Base-by-base conservation (phyloP, 495 filamentous ascomycete genomes). In the Aspergillus asperescens region DNA sequence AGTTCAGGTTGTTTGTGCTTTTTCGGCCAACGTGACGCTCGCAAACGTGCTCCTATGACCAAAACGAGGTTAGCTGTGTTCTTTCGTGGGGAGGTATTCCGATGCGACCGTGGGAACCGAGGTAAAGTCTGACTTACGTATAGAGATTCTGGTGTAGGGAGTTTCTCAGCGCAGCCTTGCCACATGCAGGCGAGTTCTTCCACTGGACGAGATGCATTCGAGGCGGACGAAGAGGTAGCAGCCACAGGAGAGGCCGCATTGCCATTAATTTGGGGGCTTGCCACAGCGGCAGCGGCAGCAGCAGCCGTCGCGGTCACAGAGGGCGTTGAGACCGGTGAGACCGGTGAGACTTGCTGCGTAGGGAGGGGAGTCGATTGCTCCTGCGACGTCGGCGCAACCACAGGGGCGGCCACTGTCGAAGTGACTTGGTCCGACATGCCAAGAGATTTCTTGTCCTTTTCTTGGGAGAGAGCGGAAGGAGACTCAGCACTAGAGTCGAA, bases 1-100 rank as follows among this genome's bases (percentile, higher is more conserved):
- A 70, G 71, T 95, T 96, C 56, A 99, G 77, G 71, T 99, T 99
- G 76, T 97, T 97, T 57, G 94, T 99, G 76, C 87, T 92, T 77
- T 97, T 97, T 67, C 94, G 88, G 57, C 94, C 94, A 62, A 99
- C 91, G 73, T 99, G 94, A 63, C 87, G 88, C 68, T 99, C 94
- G 74, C 94, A 99, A 59, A 99, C 89, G 66, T 99, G 94, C 58
- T 97, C 94, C 92, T 98, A 55, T 40, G 25, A 8, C 22, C 29
- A 27, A 19, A 45, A 48, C 5, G 19, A n/a, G 48, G 55, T 59
- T 54, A 62, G 54, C 46, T 28, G 32, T 29, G 29, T 12, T 13
- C 31, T 38, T 12, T 29, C 18, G 12, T 25, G 18, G n/a, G 25
- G 4, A 27, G 8, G 20, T 31, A 34, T 22, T 46, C 19, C 24